Percentiles rank a stretch among this genome's conserved stretches.
These are phyloP conservation scores for Phragmites australis DNA, from an alignment of 176 grass and related monocot genomes.

Conservation along the genomic window DNA sequence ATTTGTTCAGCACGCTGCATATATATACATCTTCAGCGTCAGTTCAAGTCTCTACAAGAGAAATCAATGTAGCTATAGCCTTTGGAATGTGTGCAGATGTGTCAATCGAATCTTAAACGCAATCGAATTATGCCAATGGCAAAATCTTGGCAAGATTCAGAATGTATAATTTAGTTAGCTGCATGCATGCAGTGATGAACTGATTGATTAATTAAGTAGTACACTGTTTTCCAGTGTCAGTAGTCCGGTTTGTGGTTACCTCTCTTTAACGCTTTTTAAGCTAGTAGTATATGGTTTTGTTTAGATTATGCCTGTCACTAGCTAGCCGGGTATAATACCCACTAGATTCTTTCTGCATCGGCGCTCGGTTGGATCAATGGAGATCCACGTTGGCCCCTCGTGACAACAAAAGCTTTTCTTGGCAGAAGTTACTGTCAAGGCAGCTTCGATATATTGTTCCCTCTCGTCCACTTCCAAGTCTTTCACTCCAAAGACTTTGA, in stretches of 20 bases:
- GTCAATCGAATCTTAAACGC: conserved; percentile 1
- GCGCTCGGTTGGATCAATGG: conserved; percentile 39
- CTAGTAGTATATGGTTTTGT: conserved; percentile 9
- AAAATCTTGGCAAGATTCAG: conserved; percentile 23
- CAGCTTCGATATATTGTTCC: conserved; percentile 17
- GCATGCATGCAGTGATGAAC: neutral
- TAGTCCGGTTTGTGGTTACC: conserved; percentile 11
- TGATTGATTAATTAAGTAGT: neutral
- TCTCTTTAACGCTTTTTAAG: conserved; percentile 5
- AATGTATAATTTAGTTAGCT: conserved; percentile 16
- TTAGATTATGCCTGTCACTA: conserved; percentile 30
- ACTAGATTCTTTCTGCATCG: conserved; percentile 40
- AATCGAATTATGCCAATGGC: conserved; percentile 1
- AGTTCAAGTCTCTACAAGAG: neutral
- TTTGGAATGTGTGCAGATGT: neutral
- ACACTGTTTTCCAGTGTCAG: conserved; percentile 4
- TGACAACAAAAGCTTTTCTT: conserved; percentile 20
- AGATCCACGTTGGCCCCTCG: conserved; percentile 44
- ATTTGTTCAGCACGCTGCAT: neutral
- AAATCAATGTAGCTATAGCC: neutral
- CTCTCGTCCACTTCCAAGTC: conserved; percentile 31
- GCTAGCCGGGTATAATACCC: conserved; percentile 23
- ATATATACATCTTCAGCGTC: neutral
- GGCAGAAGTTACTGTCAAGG: conserved; percentile 24
- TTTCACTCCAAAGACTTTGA: conserved; percentile 54